phyloP scores from a whole-genome alignment of 2,329 filamentous ascomycete species.

The Neonectria faginata region DNA sequence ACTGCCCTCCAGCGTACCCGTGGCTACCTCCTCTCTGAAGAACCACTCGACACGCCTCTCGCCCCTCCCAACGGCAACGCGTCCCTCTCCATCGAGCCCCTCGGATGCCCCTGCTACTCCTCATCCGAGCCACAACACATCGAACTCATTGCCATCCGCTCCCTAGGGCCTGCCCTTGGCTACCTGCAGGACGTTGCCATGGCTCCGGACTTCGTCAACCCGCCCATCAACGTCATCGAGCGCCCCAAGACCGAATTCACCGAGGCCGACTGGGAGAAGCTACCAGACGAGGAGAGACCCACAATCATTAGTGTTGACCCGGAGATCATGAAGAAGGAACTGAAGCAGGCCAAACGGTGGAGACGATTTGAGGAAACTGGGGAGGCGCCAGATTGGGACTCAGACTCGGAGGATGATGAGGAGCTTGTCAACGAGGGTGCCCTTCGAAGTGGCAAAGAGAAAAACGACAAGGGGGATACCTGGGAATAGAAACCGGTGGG shows the following conservation, averaged over 20 bases:
- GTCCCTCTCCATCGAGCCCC: conserved; percentile 54
- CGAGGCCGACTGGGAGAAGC: conserved; percentile 47
- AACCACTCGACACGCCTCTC: conserved; percentile 65
- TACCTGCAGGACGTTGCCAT: conserved; percentile 71
- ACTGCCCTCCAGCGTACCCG: conserved; percentile 62
- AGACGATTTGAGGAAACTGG: conserved; percentile 46
- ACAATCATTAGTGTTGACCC: conserved; percentile 36
- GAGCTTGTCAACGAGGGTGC: conserved; percentile 16
- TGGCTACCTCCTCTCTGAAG: conserved; percentile 67
- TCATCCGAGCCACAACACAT: conserved; percentile 68
- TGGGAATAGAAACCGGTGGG: conserved; percentile 5
- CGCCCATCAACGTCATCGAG: conserved; percentile 49
- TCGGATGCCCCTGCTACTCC: conserved; percentile 77
- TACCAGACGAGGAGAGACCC: conserved; percentile 49
- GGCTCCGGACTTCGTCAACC: conserved; percentile 54
- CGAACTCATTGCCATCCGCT: conserved; percentile 72
- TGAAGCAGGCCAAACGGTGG: conserved; percentile 44
- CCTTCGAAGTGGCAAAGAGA: not conserved
- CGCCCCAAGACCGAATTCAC: conserved; percentile 35
- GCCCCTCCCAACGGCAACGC: conserved; percentile 63
- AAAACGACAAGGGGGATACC: not conserved
- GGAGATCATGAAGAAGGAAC: conserved; percentile 39
- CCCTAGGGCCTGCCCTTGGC: conserved; percentile 64
- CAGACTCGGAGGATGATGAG: conserved; percentile 32
- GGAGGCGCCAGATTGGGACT: conserved; percentile 39